Evolutionary conservation across 2,329 filamentous ascomycete genomes (phyloP), one percentile per base, ranked within the genome.

Genomic region (Albophoma yamanashiensis): DNA sequence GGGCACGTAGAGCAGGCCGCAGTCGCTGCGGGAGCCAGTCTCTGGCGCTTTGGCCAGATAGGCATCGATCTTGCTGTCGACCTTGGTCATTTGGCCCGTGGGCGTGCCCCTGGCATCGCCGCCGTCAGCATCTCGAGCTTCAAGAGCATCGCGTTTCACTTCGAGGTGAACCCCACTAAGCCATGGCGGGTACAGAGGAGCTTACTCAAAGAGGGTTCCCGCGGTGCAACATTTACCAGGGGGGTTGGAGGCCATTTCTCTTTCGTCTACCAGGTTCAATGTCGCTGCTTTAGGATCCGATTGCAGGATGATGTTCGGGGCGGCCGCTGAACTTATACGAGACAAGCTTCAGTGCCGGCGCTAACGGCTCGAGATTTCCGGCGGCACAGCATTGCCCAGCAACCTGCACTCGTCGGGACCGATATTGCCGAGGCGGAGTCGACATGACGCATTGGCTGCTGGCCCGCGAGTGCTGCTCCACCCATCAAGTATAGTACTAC

Each of bases 221-320:
- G 78, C 66, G 39, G 74, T 74, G 73, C 82, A 85, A 77, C 82
- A 85, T 59, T 73, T 66, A 59, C 68, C 78, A 15, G 81, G 80
- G 59, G 77, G 75, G 65, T 82, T 75, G 3, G 82, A 84, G 42
- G 82, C 78, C 82, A 84, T 84, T 40, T 27, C 25, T n/a, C 38
- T n/a, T 36, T 17, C 36, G 43, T 31, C 25, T 20, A 27, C 9
- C 15, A 40, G 31, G 15, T n/a, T 34, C 12, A 2, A 3, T 53
- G 31, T 12, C 20, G 17, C 50, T 12, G 50, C 12, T 36, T 11
- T 11, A 17, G 45, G 43, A 4, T 52, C 12, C 31, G 22, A 40
- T 52, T 38, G 42, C 25, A 15, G 15, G 50, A 53, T 2, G 17
- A 52, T 9, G 47, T 20, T 20, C 15, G 47, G 47, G 20, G 4